phyloP scores from a whole-genome alignment of 257 asterid genomes.

The Nemophila menziesii region DNA sequence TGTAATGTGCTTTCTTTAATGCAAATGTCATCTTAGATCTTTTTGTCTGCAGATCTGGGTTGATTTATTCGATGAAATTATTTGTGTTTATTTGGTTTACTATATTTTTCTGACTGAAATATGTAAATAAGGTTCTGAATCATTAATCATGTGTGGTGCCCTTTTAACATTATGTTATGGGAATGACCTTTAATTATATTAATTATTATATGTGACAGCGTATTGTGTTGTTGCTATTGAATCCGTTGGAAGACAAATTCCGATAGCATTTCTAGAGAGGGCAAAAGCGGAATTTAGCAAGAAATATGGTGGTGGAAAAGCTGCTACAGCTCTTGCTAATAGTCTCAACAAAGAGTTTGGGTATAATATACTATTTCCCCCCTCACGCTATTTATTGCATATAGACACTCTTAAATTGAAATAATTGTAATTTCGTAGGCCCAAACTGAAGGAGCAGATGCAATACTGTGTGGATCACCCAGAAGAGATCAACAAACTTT shows the following conservation, averaged over 20 bases:
- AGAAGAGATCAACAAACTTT: conserved; percentile 76
- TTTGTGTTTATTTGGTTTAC: not conserved
- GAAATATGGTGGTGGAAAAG: conserved; percentile 91
- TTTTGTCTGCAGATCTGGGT: not conserved
- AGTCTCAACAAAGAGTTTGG: conserved; percentile 82
- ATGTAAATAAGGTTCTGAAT: too few relatives aligned
- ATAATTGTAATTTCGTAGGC: conserved; percentile 24
- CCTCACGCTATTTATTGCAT: not conserved
- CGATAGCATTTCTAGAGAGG: conserved; percentile 78
- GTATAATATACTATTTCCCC: conserved; percentile 20
- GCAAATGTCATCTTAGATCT: not conserved
- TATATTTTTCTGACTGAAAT: too few relatives aligned
- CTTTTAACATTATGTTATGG: not conserved
- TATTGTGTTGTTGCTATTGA: conserved; percentile 91
- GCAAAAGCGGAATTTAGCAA: conserved; percentile 76
- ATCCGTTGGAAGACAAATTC: conserved; percentile 83
- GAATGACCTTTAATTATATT: conserved; percentile 9
- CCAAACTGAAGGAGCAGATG: conserved; percentile 95
- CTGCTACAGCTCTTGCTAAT: conserved; percentile 83
- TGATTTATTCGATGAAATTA: not conserved
- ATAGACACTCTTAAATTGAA: conserved; percentile 7
- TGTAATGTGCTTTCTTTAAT: too few relatives aligned
- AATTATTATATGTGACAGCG: conserved; percentile 46
- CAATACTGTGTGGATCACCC: conserved; percentile 92
- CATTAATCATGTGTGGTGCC: not conserved